Base-by-base conservation (phyloP, 2,329 filamentous ascomycete genomes). In the Coleophoma crateriformis region DNA sequence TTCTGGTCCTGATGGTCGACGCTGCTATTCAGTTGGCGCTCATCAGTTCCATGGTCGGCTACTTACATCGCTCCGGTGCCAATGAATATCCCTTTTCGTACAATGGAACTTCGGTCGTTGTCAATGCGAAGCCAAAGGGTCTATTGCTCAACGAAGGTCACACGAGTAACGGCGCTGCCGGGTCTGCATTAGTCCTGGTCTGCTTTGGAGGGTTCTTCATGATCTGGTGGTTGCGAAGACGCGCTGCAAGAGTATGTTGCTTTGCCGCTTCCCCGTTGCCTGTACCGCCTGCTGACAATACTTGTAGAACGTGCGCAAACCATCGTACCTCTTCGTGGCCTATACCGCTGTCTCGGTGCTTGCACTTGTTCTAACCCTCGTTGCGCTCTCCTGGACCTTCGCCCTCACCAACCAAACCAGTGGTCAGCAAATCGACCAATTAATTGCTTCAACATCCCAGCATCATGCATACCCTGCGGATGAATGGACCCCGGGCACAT, bases 11-110 rank as follows among this genome's bases (percentile, higher is more conserved):
- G 17, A 58, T 65, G 50, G 54, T 68, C 38, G 67, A 69, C 48
- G 64, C 67, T 12, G 58, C 64, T 47, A 64, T 74, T 54, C 68
- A 71, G 53, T 52, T 73, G 19, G 59, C 63, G 37, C 64, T 73
- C 33, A 59, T 72, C 46, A 67, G 66, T 44, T 63, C 61, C 54
- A 71, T 64, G 53, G 66, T 71, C 33, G 58, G 61, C 14, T 74
- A 66, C 59, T 57, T 74, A 4, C 65, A 69, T 50, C 50, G 51
- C 20, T 61, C 55, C 15, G 66, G 52, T 27, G 52, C 52, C 40
- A 57, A 57, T 20, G 13, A 54, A 53, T 57, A 57, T 42, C 50
- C 48, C 6, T 57, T 57, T 40, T 1, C 2, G 6, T 15, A 15
- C n/a, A 17, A 41, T 40, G 50, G 50, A 13, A 15, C n/a, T 2